phyloP scores from a whole-genome alignment of 78 protist species.

The Dictyostelium capitatum region DNA sequence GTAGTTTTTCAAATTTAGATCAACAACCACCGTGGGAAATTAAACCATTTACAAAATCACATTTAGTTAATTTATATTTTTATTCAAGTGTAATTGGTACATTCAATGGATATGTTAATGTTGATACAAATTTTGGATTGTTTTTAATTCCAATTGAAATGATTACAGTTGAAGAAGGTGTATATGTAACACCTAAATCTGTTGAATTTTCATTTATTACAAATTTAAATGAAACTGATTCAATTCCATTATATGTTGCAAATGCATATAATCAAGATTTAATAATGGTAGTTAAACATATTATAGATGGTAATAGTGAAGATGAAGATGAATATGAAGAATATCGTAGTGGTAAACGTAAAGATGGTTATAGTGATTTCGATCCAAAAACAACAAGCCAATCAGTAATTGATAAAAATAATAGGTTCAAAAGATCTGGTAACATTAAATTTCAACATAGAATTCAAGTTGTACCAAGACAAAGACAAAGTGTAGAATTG shows the following conservation, averaged over 20 bases:
- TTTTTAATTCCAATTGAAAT: constrained; percentile 19
- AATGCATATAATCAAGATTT: constrained; percentile 32
- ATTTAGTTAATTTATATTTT: constrained; percentile 58
- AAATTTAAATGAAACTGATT: constrained; percentile 10
- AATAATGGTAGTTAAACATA: neutral
- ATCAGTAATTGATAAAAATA: neutral
- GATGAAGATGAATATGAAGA: too few relatives aligned
- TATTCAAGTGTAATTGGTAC: constrained; percentile 20
- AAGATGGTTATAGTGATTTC: constrained; percentile 3
- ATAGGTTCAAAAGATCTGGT: neutral
- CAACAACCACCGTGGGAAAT: neutral
- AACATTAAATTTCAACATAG: neutral
- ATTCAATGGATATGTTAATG: constrained; percentile 29
- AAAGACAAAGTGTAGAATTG: constrained; percentile 17
- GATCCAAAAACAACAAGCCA: neutral
- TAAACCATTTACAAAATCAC: constrained; percentile 46
- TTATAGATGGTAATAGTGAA: neutral
- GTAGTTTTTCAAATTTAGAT: neutral
- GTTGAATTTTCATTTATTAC: constrained; percentile 59
- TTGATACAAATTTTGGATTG: constrained; percentile 49
- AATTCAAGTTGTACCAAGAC: neutral
- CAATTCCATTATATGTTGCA: constrained; percentile 15
- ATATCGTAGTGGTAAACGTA: too few relatives aligned
- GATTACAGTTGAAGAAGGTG: constrained; percentile 30
- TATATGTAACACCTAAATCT: constrained; percentile 27